Evolutionary conservation across 1,284 basidiomycete species (phyloP), one percentile per base, ranked within the genome.

Genomic region (Leucoagaricus sp.): DNA sequence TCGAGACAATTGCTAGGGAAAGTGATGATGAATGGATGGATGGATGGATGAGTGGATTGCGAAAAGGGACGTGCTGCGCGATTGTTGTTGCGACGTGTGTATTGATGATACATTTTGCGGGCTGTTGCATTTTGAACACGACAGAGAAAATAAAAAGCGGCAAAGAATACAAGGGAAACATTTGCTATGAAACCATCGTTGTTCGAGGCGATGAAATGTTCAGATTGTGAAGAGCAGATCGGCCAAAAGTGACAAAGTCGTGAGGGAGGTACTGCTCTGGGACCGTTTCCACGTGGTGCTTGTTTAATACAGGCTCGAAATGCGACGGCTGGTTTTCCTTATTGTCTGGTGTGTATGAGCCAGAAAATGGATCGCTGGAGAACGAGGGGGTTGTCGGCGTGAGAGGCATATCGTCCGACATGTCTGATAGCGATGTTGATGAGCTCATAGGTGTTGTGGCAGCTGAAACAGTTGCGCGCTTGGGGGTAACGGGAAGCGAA

Each of bases 91-190:
- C 74, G 81, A 83, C 79, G 77, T 83, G 78, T 81, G 78, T 81
- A 76, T 79, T 88, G 80, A 70, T 89, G 79, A 79, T 90, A 91
- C 87, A 91, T 89, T 90, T 90, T 89, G 82, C 72, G 75, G 70
- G 72, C 69, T 70, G 67, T 70, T 70, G 71, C 67, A 67, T 70
- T 75, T 78, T 77, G 67, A 64, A 73, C 67, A 71, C 45, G 46
- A 59, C 50, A 64, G 67, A 66, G 60, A 64, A 61, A 64, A 65
- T 64, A 67, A 72, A 69, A 64, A 69, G 65, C 71, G 66, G 67
- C 62, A 66, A 67, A 66, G 66, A 69, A 67, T 67, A 65, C 69
- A 67, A 63, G 66, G 67, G 64, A 63, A 60, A 62, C 61, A 64
- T 61, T 66, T 70, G 70, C 73, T 84, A 89, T 78, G 83, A 78